Conservation (phyloP, 345 rosid species). For the Punica granatum region DNA sequence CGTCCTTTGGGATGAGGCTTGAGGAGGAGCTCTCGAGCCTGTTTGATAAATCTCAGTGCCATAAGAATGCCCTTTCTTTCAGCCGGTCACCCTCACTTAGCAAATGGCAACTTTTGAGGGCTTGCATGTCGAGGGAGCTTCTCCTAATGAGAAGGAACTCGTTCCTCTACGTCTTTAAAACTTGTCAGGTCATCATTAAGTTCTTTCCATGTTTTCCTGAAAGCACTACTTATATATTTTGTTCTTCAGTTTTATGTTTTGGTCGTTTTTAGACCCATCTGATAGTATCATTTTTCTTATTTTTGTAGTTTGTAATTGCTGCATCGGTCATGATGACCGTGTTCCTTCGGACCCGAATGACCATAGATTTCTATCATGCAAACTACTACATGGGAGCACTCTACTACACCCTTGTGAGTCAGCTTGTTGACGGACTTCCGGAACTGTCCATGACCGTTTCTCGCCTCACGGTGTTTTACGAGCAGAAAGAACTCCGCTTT, state of each 20-base stretch:
- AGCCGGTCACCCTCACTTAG: slow-evolving; percentile 28
- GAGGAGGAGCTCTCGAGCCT: slow-evolving; percentile 26
- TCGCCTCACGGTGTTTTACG: slow-evolving; percentile 48
- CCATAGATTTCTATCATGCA: slow-evolving; percentile 35
- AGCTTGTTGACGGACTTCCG: slow-evolving; percentile 39
- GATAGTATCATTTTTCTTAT: background rate
- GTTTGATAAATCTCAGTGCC: slow-evolving; percentile 27
- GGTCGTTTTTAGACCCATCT: too few species aligned
- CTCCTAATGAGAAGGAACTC: slow-evolving; percentile 60
- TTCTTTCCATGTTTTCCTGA: background rate
- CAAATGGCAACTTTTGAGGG: slow-evolving; percentile 46
- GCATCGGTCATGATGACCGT: slow-evolving; percentile 50
- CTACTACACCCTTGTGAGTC: slow-evolving; percentile 33
- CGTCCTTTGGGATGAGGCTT: slow-evolving; percentile 24
- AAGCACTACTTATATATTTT: too few species aligned
- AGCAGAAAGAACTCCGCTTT: slow-evolving; percentile 46
- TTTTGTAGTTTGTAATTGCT: slow-evolving; percentile 35
- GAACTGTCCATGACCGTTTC: slow-evolving; percentile 41
- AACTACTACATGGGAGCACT: slow-evolving; percentile 46
- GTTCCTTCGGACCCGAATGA: slow-evolving; percentile 38
- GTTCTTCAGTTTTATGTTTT: too few species aligned
- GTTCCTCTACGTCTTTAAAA: slow-evolving; percentile 42
- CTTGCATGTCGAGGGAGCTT: slow-evolving; percentile 48
- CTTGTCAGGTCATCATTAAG: slow-evolving; percentile 29
- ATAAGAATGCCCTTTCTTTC: slow-evolving; percentile 34